These are phyloP conservation scores for Xylaria grammica DNA, from an alignment of 495 filamentous ascomycete genomes.

Conservation along the genomic window DNA sequence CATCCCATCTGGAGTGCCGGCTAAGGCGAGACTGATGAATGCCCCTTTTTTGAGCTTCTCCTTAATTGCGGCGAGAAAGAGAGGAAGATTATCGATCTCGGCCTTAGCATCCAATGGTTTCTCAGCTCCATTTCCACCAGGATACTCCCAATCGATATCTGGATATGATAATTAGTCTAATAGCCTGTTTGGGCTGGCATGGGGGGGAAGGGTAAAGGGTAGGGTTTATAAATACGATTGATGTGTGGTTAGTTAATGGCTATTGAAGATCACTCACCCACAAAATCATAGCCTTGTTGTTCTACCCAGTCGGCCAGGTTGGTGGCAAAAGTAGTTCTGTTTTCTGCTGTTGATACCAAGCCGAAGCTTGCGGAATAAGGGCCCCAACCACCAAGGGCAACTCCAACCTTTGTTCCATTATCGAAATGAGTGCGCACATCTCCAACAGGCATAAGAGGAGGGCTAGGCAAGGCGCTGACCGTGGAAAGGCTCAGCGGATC, in stretches of 20 bases:
- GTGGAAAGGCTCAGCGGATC: conserved; percentile 55
- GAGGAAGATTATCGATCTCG: conserved; percentile 64
- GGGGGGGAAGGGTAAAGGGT: too few relatives aligned
- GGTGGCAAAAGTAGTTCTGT: conserved; percentile 56
- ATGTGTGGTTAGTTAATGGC: neutral
- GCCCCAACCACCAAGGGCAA: conserved; percentile 67
- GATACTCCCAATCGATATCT: conserved; percentile 72
- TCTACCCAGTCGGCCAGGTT: conserved; percentile 61
- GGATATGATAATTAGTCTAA: conserved; percentile 18
- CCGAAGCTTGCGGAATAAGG: conserved; percentile 59
- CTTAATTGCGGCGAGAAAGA: conserved; percentile 59
- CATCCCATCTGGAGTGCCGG: conserved; percentile 61
- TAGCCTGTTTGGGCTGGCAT: neutral
- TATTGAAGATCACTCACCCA: conserved; percentile 32
- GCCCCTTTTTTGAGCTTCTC: conserved; percentile 50
- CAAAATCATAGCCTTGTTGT: conserved; percentile 59
- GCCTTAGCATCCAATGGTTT: conserved; percentile 64
- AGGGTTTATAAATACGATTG: neutral
- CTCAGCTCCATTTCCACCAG: conserved; percentile 63
- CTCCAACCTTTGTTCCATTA: conserved; percentile 56
- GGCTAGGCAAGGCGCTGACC: conserved; percentile 36
- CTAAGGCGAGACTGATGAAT: conserved; percentile 63
- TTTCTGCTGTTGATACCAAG: conserved; percentile 49
- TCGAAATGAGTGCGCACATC: conserved; percentile 55
- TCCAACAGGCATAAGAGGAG: conserved; percentile 51